Conservation (phyloP, 2,329 filamentous ascomycete species). For the Ascochyta fabae region DNA sequence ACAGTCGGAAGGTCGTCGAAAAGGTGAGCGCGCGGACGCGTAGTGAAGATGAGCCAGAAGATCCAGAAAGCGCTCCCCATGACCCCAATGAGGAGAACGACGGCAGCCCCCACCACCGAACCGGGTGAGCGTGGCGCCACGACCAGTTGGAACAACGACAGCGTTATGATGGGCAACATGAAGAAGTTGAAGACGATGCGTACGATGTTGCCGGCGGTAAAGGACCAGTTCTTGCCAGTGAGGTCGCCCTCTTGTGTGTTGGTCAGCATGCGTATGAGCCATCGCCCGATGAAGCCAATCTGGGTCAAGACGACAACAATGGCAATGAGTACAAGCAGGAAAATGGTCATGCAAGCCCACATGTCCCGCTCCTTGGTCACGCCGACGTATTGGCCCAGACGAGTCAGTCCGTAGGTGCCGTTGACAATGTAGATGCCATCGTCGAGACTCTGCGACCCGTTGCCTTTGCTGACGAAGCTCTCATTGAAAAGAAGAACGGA, state of each 20-base stretch:
- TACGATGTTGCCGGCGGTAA: constrained; percentile 65
- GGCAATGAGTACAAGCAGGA: constrained; percentile 79
- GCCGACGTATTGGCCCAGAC: constrained; percentile 80
- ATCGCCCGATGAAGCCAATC: constrained; percentile 76
- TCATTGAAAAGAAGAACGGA: constrained; percentile 91
- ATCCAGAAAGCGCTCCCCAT: constrained; percentile 79
- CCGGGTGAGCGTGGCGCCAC: constrained; percentile 71
- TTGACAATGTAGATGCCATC: constrained; percentile 89
- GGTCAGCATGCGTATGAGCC: constrained; percentile 74
- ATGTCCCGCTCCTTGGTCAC: constrained; percentile 78
- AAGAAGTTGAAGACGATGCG: constrained; percentile 94
- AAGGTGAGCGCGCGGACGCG: constrained; percentile 81
- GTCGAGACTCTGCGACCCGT: constrained; percentile 69
- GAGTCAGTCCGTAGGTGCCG: constrained; percentile 78
- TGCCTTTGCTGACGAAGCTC: constrained; percentile 76
- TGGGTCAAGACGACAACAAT: constrained; percentile 74
- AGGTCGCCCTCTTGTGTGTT: constrained; percentile 83
- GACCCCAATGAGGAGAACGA: constrained; percentile 74
- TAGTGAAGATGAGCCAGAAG: constrained; percentile 78
- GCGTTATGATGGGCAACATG: constrained; percentile 80
- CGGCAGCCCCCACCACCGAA: constrained; percentile 76
- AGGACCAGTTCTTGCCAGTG: constrained; percentile 88
- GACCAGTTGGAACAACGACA: constrained; percentile 92
- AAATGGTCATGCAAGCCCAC: constrained; percentile 94
- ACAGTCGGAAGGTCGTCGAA: constrained; percentile 94